phyloP scores from a whole-genome alignment of 352 stramenopile species.

The Pseudoperonospora humuli region DNA sequence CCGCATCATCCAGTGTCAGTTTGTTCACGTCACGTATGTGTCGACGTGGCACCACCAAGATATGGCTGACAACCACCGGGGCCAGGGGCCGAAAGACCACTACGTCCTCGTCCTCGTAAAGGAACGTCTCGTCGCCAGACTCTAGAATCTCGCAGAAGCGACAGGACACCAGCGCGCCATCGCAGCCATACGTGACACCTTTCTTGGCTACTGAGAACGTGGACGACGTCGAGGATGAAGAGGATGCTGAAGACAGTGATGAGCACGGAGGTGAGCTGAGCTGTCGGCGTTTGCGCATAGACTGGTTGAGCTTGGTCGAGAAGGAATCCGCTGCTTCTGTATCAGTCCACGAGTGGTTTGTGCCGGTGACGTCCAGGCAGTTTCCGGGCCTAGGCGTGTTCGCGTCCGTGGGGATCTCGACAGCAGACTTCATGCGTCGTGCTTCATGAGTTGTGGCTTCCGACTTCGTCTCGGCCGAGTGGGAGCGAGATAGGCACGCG shows the following conservation, averaged over 20 bases:
- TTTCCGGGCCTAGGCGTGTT: slow-evolving; percentile 1
- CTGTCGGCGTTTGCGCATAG: slow-evolving; percentile 11
- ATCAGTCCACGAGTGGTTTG: slow-evolving; percentile 36
- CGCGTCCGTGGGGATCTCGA: slow-evolving; percentile 3
- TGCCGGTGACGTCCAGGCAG: slow-evolving; percentile 5
- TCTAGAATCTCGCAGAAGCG: slow-evolving; percentile 82
- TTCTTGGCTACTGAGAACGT: slow-evolving; percentile 51
- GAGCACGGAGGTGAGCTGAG: slow-evolving; percentile 16
- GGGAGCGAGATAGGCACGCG: slow-evolving; percentile 22
- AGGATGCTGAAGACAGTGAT: slow-evolving; percentile 13
- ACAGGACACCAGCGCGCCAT: slow-evolving; percentile 61
- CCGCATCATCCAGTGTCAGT: slow-evolving; percentile 46
- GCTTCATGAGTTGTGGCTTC: slow-evolving; percentile 3
- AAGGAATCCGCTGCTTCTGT: slow-evolving; percentile 31
- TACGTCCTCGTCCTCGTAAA: slow-evolving; percentile 76
- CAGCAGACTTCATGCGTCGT: slow-evolving; percentile 1
- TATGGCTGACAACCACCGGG: slow-evolving; percentile 62
- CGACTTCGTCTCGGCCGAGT: slow-evolving; percentile 7
- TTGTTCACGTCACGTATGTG: slow-evolving; percentile 85
- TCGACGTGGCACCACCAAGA: slow-evolving; percentile 72
- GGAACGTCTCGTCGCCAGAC: slow-evolving; percentile 49
- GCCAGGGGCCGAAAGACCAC: slow-evolving; percentile 69
- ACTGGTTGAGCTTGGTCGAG: slow-evolving; percentile 11
- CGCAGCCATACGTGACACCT: slow-evolving; percentile 58
- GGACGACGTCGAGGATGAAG: slow-evolving; percentile 19